Base-by-base conservation (phyloP, 495 filamentous ascomycete genomes). In the Corynascus novoguineensis region DNA sequence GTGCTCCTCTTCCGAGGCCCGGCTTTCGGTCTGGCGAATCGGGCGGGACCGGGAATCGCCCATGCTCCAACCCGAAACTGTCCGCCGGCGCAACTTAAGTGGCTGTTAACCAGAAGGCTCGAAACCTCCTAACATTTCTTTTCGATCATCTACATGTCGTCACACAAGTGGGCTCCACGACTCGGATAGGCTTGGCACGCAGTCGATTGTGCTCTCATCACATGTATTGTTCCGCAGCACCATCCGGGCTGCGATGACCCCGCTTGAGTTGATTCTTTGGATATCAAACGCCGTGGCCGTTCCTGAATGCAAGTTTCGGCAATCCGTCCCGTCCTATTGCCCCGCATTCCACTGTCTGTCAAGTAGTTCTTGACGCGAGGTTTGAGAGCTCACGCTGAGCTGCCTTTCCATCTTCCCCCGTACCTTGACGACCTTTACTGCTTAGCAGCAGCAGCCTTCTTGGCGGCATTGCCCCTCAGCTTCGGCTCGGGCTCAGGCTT, bases 401-500 rank as follows among this genome's bases (percentile, higher is more conserved):
- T 49, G 53, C 55, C 50, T 47, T 37, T 53, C 35, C 40, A 37
- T 44, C 41, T 52, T 38, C 49, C 41, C 54, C 37, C 27, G 28
- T 28, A 40, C 50, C 50, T 28, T 48, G 61, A 48, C 50, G 40
- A 12, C 50, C 31, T 60, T 48, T 61, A 69, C 61, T 65, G 61
- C 65, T 57, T 61, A 25, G 42, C 64, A 55, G 71, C 72, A 57
- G 55, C 55, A 27, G 55, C 87, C 80, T 86, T 86, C 78, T 81
- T 84, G 59, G 91, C 93, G 79, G 90, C 90, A 24, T 78, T 75
- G 44, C 93, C 92, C 62, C 93, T 81, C 61, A 77, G 75, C 85
- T 96, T 96, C 61, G 68, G 63, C 72, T 81, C 82, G 62, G 84
- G 81, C 53, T 75, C 68, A 19, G 86, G 83, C 84, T 96, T 96